Evolutionary conservation across 2,329 filamentous ascomycete genomes (phyloP).

Genomic region (Chaetomium strumarium): DNA sequence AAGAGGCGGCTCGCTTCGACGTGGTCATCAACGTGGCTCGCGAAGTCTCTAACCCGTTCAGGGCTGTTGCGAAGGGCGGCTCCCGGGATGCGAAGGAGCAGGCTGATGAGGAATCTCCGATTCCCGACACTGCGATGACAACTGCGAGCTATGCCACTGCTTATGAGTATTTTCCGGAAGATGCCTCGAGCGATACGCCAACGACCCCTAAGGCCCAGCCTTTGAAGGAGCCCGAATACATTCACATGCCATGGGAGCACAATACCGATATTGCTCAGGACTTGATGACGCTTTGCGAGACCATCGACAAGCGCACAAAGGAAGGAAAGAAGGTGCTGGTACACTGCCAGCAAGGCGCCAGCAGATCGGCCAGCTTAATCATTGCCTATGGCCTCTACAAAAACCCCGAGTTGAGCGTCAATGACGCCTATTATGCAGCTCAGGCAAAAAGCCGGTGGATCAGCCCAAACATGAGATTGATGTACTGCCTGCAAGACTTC

Average conservation of each 20-base stretch:
- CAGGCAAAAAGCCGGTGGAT: slow-evolving; percentile 83
- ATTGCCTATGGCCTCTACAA: slow-evolving; percentile 81
- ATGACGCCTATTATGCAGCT: slow-evolving; percentile 75
- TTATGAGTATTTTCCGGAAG: slow-evolving; percentile 48
- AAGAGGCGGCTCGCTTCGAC: slow-evolving; percentile 72
- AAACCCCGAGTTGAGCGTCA: slow-evolving; percentile 69
- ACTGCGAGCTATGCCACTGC: slow-evolving; percentile 55
- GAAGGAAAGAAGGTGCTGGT: slow-evolving; percentile 74
- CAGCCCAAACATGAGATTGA: slow-evolving; percentile 84
- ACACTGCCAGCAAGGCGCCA: slow-evolving; percentile 82
- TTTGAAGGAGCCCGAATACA: slow-evolving; percentile 65
- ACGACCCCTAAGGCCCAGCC: slow-evolving; percentile 52
- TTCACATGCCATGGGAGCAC: slow-evolving; percentile 83
- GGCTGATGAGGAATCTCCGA: slow-evolving; percentile 38
- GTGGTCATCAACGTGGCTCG: slow-evolving; percentile 80
- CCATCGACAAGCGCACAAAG: slow-evolving; percentile 65
- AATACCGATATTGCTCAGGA: slow-evolving; percentile 80
- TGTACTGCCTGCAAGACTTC: slow-evolving; percentile 84
- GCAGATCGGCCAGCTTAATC: slow-evolving; percentile 77
- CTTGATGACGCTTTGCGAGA: slow-evolving; percentile 67
- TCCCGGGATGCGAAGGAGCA: slow-evolving; percentile 28
- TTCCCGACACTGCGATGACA: slow-evolving; percentile 53
- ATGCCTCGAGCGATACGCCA: slow-evolving; percentile 41
- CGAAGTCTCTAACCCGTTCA: slow-evolving; percentile 74
- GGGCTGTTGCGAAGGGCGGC: slow-evolving; percentile 25